phyloP scores from a whole-genome alignment of 2,329 filamentous ascomycete genomes.

The Aphanocladium album region DNA sequence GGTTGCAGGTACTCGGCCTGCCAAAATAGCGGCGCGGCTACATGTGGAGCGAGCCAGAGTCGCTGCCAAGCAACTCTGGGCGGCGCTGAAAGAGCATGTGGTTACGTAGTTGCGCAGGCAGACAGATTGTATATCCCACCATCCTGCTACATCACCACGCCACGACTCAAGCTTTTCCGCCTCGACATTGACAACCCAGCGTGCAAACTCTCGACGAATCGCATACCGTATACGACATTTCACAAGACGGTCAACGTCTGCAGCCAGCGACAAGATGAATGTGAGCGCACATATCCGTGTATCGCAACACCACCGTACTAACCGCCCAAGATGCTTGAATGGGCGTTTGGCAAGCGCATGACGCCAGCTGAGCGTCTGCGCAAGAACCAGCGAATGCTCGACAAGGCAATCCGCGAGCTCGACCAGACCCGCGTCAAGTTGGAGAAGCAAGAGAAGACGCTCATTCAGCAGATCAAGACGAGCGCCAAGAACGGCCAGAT shows the following conservation, averaged over 20 bases:
- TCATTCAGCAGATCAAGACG: conserved; percentile 94
- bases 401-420: conserved; percentile 94
- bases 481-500: conserved; percentile 97
- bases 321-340: conserved; percentile 78
- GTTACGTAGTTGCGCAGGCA: conserved; percentile 11
- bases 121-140: background rate
- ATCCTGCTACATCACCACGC: background rate
- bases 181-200: background rate
- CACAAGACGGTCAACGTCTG: background rate
- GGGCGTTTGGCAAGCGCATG: conserved; percentile 99
- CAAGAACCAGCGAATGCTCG: conserved; percentile 92
- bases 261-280: conserved; percentile 45
- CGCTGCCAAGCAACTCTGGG: background rate
- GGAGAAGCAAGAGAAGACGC: conserved; percentile 97
- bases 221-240: background rate
- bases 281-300: conserved; percentile 32
- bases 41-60: background rate
- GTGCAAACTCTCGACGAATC: background rate
- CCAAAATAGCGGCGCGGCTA: background rate
- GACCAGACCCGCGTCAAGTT: conserved; percentile 93
- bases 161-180: background rate
- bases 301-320: conserved; percentile 11
- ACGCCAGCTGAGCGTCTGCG: conserved; percentile 88
- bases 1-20: background rate
- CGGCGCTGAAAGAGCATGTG: background rate